A percentile compares a stretch with the other conserved stretches of the same genome.
Evolutionary conservation across 2,329 filamentous ascomycete genomes (phyloP).

Genomic region (Aspergillus tanneri): DNA sequence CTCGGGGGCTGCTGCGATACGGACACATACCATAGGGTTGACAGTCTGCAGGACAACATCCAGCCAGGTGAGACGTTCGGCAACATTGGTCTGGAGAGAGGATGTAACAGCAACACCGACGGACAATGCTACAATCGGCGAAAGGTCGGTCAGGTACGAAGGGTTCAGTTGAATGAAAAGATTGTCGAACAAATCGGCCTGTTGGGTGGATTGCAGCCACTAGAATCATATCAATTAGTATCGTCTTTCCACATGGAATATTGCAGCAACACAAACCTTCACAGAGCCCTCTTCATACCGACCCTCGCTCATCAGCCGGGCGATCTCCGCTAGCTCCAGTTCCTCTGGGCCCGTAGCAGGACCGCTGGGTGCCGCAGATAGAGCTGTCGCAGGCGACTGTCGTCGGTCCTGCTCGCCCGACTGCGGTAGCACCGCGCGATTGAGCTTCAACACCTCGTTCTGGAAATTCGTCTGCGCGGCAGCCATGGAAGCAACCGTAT

Average conservation of each 20-base stretch:
- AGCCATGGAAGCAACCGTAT: slow-evolving; percentile 49
- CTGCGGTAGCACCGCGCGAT: slow-evolving; percentile 30
- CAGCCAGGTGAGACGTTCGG: slow-evolving; percentile 60
- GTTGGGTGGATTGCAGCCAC: slow-evolving; percentile 63
- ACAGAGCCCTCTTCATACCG: slow-evolving; percentile 48
- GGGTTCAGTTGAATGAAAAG: slow-evolving; percentile 60
- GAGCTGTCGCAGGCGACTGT: slow-evolving; percentile 17
- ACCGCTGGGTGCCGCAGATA: slow-evolving; percentile 13
- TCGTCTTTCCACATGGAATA: neutral
- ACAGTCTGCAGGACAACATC: slow-evolving; percentile 55
- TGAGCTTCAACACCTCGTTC: slow-evolving; percentile 40
- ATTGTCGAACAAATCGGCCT: slow-evolving; percentile 61
- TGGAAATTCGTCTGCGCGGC: slow-evolving; percentile 44
- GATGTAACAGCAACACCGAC: slow-evolving; percentile 63
- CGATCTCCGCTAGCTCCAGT: slow-evolving; percentile 44
- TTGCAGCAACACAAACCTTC: slow-evolving; percentile 35
- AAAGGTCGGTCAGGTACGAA: slow-evolving; percentile 54
- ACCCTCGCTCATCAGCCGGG: slow-evolving; percentile 39
- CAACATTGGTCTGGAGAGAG: slow-evolving; percentile 53
- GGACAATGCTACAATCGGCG: slow-evolving; percentile 59
- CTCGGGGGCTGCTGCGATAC: neutral
- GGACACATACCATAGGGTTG: slow-evolving; percentile 50
- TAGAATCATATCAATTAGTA: slow-evolving; percentile 29
- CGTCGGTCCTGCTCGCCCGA: slow-evolving; percentile 21
- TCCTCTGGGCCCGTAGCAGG: slow-evolving; percentile 35